These are phyloP conservation scores for Dryas octopetala DNA, from an alignment of 306 rosid genomes.

Conservation along the genomic window DNA sequence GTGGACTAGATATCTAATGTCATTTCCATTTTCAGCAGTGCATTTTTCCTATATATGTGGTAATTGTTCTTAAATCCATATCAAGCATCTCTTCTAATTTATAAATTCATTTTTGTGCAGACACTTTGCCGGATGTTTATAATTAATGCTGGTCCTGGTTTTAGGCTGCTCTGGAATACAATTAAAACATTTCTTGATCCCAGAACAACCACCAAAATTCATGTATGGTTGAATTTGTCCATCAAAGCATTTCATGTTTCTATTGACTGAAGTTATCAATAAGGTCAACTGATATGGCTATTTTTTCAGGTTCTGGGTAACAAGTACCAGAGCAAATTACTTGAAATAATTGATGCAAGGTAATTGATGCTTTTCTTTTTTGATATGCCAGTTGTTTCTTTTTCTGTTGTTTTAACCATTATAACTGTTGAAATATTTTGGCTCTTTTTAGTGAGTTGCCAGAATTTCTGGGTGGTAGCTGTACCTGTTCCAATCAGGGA, in stretches of 20 bases:
- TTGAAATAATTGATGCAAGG: slow-evolving; percentile 79
- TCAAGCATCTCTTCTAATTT: slow-evolving; percentile 16
- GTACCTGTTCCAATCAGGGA: slow-evolving; percentile 71
- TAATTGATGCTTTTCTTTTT: slow-evolving; percentile 31
- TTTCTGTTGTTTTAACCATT: slow-evolving; percentile 16
- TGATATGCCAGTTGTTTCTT: slow-evolving; percentile 16
- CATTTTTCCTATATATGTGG: not conserved
- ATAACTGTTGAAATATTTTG: slow-evolving; percentile 19
- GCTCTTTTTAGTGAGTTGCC: slow-evolving; percentile 76
- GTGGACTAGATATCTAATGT: slow-evolving; percentile 14
- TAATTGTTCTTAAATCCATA: not conserved
- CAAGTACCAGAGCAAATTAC: slow-evolving; percentile 73
- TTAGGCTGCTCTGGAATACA: slow-evolving; percentile 81
- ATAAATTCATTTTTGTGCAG: slow-evolving; percentile 43
- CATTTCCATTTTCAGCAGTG: not conserved
- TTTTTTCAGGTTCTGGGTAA: slow-evolving; percentile 78
- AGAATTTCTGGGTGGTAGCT: slow-evolving; percentile 78
- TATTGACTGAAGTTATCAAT: slow-evolving; percentile 15
- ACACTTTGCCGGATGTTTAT: slow-evolving; percentile 76
- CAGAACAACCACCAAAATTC: slow-evolving; percentile 73
- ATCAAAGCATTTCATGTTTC: slow-evolving; percentile 7
- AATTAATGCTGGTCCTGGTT: slow-evolving; percentile 92
- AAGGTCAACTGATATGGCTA: slow-evolving; percentile 27
- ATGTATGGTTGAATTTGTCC: slow-evolving; percentile 53
- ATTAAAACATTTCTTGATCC: slow-evolving; percentile 85